Evolutionary conservation across 2,329 filamentous ascomycete species (phyloP), one percentile per base, ranked within the genome.

Genomic region (Sarocladium oryzae): DNA sequence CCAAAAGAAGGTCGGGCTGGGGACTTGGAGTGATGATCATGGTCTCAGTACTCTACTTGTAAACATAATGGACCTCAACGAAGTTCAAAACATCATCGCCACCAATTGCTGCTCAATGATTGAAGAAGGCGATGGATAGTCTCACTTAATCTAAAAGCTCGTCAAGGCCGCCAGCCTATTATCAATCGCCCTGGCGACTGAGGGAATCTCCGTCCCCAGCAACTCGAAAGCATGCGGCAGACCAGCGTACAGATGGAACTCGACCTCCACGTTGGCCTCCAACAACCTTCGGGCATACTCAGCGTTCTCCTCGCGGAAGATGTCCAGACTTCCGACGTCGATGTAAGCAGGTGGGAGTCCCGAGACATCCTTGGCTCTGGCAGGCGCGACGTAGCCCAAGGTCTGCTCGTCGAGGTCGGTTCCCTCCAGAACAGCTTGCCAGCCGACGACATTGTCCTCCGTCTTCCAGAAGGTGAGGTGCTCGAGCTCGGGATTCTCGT

Each of bases 171-270:
- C 10, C 5, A 36, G n/a, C 33, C 33, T 18, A 15, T 36, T 13
- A 5, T 36, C 33, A 7, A 36, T 36, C 5, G 11, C 11, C 33
- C 33, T 36, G 11, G 33, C n/a, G n/a, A 6, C n/a, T 6, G 11
- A 8, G 10, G 11, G 33, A 36, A 13, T 7, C 33, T 18, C n/a
- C 11, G 7, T 8, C 5, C 24, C 43, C 13, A 40, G 11, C 41
- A 51, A n/a, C 49, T 60, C 59, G 2, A 68, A 72, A 0, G 60
- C 66, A 54, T 74, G 70, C 2, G 67, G 66, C 26, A 73, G 50
- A 2, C 70, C 71, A 1, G 63, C 62, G 58, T 68, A 71, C 38
- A 72, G 33, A 49, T 72, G 69, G 6, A 72, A 59, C 56, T 73
- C 70, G 1, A 69, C 59, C 40, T 66, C 60, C 5, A 68, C 63